Base-by-base conservation (phyloP, 495 filamentous ascomycete species). In the Lasiosphaeris hirsuta region DNA sequence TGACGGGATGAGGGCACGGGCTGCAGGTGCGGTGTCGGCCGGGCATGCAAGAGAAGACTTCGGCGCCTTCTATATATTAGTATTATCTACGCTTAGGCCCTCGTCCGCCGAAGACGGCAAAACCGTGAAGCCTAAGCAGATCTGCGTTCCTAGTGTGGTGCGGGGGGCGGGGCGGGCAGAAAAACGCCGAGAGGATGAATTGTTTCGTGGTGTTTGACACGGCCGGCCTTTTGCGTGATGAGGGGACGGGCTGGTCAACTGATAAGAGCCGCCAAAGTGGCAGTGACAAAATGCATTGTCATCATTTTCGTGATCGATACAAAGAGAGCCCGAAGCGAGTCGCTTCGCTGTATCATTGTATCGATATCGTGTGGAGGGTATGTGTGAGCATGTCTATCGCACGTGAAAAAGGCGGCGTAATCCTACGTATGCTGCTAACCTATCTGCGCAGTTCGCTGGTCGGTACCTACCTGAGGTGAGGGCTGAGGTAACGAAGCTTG, bases 11-110 rank as follows among this genome's bases (percentile, higher is more conserved):
- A 30, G 23, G 5, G 23, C 49, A 38, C n/a, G 37, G n/a, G 38
- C 50, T 33, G 39, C 30, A 6, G 17, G 14, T 10, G 52, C 19
- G 14, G 30, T 38, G 23, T 55, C 43, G 33, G 43, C 42, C 34
- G n/a, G 33, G 53, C 50, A 60, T 63, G 57, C 58, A 57, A 60
- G 61, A 60, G 61, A 63, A 63, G 61, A 30, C 52, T 30, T 44
- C 53, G 45, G 51, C 49, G 50, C 42, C 43, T 63, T 60, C 61
- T 39, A 49, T 54, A 60, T 51, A 51, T 58, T 51, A 38, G 18
- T 33, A 38, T 51, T 43, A n/a, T 51, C 36, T 49, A 8, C 36
- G 19, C 56, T 37, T 51, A 45, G 34, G 23, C 47, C 19, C 53
- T 46, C 39, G 38, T 36, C 40, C 8, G 17, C 19, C 11, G 39